Conservation (phyloP, 129 eudicot genomes). For the Calendula officinalis region DNA sequence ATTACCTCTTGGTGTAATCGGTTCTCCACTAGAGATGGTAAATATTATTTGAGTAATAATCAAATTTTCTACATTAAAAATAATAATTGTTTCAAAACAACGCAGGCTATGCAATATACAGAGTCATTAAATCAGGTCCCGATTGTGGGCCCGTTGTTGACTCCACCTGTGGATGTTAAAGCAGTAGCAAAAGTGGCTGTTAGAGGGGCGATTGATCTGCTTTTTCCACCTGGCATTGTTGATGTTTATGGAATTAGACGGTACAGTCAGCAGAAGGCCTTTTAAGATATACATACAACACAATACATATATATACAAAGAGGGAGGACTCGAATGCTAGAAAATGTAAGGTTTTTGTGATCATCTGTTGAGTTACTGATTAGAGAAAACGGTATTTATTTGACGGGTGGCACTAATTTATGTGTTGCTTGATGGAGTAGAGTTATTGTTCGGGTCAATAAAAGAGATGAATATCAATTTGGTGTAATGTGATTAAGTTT, state of each 20-base stretch:
- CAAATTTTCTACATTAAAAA: neutral
- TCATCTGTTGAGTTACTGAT: conserved; percentile 18
- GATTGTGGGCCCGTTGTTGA: conserved; percentile 67
- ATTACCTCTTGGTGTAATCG: conserved; percentile 85
- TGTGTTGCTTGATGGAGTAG: conserved; percentile 10
- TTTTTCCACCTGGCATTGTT: conserved; percentile 85
- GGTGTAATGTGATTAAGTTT: conserved; percentile 15
- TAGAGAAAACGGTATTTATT: conserved; percentile 17
- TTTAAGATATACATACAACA: neutral
- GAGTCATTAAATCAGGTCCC: conserved; percentile 72
- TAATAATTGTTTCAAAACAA: conserved; percentile 1
- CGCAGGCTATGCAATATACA: conserved; percentile 72
- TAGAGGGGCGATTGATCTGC: conserved; percentile 88
- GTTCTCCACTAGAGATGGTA: conserved; percentile 96
- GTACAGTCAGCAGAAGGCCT: conserved; percentile 63
- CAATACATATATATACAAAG: neutral
- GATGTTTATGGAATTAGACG: conserved; percentile 70
- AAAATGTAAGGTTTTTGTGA: neutral
- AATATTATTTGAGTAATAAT: too few species aligned
- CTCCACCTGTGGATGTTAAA: conserved; percentile 79
- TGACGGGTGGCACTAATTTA: conserved; percentile 3
- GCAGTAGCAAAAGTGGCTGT: conserved; percentile 90
- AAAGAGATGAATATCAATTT: conserved; percentile 12
- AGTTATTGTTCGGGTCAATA: conserved; percentile 22
- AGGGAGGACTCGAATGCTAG: neutral